Base-by-base conservation (phyloP, 768 basidiomycete genomes). In the Cytidiella melzeri region DNA sequence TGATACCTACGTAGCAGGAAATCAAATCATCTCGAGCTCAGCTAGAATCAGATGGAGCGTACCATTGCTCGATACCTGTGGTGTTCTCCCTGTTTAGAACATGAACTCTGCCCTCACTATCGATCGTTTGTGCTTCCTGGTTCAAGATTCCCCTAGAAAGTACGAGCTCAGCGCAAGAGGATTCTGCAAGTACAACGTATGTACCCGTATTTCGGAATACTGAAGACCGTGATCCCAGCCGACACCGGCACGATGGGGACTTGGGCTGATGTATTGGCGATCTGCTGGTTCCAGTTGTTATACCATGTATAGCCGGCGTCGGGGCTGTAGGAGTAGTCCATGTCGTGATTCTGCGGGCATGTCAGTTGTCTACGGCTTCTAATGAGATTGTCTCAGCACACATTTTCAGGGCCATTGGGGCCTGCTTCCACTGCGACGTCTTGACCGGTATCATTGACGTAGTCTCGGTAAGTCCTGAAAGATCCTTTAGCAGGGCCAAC, bases 351-450 rank as follows among this genome's bases (percentile, higher is more conserved):
- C 69, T 69, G 47, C n/a, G n/a, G 15, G 37, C 13, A 38, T 24
- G n/a, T n/a, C n/a, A n/a, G n/a, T n/a, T n/a, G n/a, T n/a, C n/a
- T n/a, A 37, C 18, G 36, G 36, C 18, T 18, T 11, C 12, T 18
- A 18, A 37, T 11, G 18, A 37, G 36, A 37, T n/a, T n/a, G n/a
- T n/a, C 15, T 7, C 30, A 34, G 39, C 64, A 7, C 43, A 69
- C 69, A 47, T 70, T 70, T 47, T 69, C 69, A 11, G 67, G 69
- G 5, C 69, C 69, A 43, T 70, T 70, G 0, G 69, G 68, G 0
- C 69, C 69, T 6, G 69, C 68, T 55, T 70, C 53, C 13, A 70
- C 69, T 6, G 69, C 69, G 27, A 69, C 67, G 27, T 68, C 56
- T 45, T 67, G 61, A 11, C 68, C 69, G 3, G 60, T 67, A 48